These are phyloP conservation scores for Naematelia encephala DNA, from an alignment of 768 basidiomycete genomes.

Conservation along the genomic window DNA sequence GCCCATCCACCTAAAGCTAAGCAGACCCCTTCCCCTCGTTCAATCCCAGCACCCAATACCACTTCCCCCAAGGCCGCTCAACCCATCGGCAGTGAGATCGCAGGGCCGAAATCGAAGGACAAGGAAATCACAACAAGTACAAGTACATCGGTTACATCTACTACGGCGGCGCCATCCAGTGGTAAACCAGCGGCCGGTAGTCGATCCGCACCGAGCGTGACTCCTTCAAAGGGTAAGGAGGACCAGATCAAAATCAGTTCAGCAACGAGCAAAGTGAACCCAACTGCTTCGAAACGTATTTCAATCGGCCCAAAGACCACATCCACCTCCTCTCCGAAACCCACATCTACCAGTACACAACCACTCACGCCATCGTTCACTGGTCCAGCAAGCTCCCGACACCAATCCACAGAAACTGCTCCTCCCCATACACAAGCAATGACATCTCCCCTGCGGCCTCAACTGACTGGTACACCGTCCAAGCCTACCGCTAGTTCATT, in stretches of 20 bases:
- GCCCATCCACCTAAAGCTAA: neutral
- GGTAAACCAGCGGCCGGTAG: neutral
- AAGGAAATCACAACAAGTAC: no score
- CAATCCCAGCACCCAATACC: neutral
- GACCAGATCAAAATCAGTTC: neutral
- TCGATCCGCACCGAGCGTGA: conserved; percentile 1
- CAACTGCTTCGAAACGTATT: neutral
- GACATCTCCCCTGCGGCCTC: conserved; percentile 27
- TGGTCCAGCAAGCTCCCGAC: conserved; percentile 15
- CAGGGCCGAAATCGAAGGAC: no score
- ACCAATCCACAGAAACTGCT: neutral
- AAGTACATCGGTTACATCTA: no score
- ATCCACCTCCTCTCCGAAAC: conserved; percentile 1
- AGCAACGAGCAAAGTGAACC: neutral
- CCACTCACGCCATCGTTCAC: conserved; percentile 24
- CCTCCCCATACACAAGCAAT: conserved; percentile 7
- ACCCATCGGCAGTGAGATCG: no score
- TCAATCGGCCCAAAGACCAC: neutral
- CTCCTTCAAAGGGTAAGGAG: no score
- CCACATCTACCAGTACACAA: conserved; percentile 8
- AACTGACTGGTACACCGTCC: conserved; percentile 40
- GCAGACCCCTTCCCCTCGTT: neutral
- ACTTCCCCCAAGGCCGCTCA: no score
- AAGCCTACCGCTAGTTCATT: conserved; percentile 40
- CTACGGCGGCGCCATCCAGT: no score